phyloP scores from a whole-genome alignment of 352 stramenopile species.

The Pythium angustatum region DNA sequence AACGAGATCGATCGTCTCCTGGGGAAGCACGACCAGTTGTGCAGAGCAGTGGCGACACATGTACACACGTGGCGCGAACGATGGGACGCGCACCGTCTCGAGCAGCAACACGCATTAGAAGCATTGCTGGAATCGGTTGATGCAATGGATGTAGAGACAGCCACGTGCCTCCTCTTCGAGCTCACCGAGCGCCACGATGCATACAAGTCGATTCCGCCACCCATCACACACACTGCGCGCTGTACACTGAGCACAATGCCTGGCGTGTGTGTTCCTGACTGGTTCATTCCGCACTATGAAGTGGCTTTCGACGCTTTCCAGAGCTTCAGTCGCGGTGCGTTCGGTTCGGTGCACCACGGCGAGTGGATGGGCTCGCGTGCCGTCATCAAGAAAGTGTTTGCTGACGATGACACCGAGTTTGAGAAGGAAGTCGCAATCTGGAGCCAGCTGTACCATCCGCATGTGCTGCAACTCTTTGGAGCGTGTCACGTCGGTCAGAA shows the following conservation, averaged over 20 bases:
- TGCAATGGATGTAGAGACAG: background rate
- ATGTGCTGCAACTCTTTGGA: constrained; percentile 41
- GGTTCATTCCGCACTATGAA: constrained; percentile 28
- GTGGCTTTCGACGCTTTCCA: background rate
- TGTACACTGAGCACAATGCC: background rate
- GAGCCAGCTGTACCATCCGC: constrained; percentile 34
- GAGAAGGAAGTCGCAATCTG: constrained; percentile 37
- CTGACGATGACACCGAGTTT: constrained; percentile 22
- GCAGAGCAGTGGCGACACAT: background rate
- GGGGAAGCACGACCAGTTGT: background rate
- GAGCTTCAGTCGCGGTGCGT: constrained; percentile 29
- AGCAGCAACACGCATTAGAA: background rate
- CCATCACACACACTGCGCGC: background rate
- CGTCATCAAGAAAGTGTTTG: constrained; percentile 38
- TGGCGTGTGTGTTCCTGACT: constrained; percentile 4
- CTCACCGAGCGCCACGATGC: background rate
- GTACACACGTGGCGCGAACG: constrained; percentile 1
- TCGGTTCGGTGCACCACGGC: constrained; percentile 33
- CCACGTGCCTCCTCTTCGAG: constrained; percentile 19
- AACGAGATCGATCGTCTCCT: constrained; percentile 14
- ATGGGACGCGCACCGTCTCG: background rate
- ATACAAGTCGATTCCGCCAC: constrained; percentile 1
- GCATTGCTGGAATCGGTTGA: background rate
- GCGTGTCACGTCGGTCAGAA: constrained; percentile 38
- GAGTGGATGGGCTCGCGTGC: constrained; percentile 37